Conservation (phyloP, 495 filamentous ascomycete genomes). For the Talaromyces borbonicus region DNA sequence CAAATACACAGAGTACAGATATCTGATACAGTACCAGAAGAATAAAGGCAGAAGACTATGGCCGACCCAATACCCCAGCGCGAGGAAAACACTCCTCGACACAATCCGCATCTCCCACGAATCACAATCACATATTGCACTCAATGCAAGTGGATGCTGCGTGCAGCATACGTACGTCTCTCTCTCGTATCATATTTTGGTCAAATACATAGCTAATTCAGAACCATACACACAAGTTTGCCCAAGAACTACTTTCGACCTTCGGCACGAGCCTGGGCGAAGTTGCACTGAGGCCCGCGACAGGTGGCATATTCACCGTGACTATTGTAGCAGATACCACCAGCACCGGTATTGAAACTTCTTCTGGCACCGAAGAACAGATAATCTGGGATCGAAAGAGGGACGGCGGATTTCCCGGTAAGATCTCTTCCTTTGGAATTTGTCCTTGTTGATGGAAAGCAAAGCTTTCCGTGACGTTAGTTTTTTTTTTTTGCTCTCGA, state of each 20-base stretch:
- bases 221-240: too few relatives aligned
- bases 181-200: not conserved
- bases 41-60: constrained; percentile 3
- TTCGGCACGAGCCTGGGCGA: constrained; percentile 81
- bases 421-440: too few relatives aligned
- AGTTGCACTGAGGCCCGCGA: constrained; percentile 77
- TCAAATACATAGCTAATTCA: not conserved
- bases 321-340: constrained; percentile 37
- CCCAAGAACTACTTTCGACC: constrained; percentile 95
- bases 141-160: constrained; percentile 85
- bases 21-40: not conserved
- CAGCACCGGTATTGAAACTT: too few relatives aligned
- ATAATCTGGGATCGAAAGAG: constrained; percentile 82
- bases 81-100: constrained; percentile 6
- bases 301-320: constrained; percentile 75
- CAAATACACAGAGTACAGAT: too few relatives aligned
- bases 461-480: too few relatives aligned
- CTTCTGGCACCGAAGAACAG: constrained; percentile 31
- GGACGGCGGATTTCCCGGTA: constrained; percentile 86
- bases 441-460: too few relatives aligned
- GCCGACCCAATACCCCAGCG: constrained; percentile 16
- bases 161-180: constrained; percentile 67
- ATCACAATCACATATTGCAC: constrained; percentile 74
- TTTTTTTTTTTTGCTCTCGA: too few relatives aligned
- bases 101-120: constrained; percentile 38